phyloP scores from a whole-genome alignment of 2,329 filamentous ascomycete genomes.

The Calonectria ilicicola region DNA sequence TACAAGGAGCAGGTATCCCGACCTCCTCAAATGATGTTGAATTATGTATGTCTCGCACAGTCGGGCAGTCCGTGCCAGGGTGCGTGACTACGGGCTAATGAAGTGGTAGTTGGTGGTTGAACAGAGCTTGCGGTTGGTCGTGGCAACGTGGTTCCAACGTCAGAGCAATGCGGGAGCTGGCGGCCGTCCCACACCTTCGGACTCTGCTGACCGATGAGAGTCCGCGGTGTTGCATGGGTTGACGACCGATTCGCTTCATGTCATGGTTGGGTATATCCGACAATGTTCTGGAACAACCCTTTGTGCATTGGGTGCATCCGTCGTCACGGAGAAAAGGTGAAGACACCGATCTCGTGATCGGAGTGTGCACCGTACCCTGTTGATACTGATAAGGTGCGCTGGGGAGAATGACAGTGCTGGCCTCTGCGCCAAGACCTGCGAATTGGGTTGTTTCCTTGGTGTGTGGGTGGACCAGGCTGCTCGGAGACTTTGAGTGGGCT shows the following conservation, averaged over 20 bases:
- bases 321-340: neutral
- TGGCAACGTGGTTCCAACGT: constrained; percentile 1
- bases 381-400: neutral
- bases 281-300: constrained; percentile 8
- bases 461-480: neutral
- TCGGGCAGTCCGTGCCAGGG: constrained; percentile 7
- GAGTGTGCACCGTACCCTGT: neutral
- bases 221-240: constrained; percentile 2
- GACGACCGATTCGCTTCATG: neutral
- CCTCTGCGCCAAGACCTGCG: neutral
- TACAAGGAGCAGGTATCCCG: neutral
- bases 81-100: neutral
- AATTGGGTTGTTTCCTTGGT: constrained; percentile 17
- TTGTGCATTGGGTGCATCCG: neutral
- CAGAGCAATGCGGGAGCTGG: neutral
- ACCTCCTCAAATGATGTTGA: neutral
- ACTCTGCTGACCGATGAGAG: neutral
- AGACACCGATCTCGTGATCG: neutral
- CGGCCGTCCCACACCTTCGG: neutral
- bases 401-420: neutral
- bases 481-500: neutral
- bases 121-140: neutral
- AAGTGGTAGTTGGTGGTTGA: neutral
- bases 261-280: neutral
- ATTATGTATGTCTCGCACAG: neutral